Base-by-base conservation (phyloP, 768 basidiomycete genomes). In the Dentipellis sp. region DNA sequence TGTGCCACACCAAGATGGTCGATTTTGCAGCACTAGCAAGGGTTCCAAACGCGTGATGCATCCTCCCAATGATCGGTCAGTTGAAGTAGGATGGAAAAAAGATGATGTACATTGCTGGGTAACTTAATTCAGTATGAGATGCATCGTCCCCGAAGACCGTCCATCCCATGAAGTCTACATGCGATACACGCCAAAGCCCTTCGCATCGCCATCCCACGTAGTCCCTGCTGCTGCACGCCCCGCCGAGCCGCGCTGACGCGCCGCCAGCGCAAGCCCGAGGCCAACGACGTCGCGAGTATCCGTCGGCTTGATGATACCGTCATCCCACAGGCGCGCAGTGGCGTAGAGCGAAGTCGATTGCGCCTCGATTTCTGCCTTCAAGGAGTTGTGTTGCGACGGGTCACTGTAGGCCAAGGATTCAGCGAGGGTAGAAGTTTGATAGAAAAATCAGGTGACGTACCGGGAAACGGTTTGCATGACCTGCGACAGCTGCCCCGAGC, bases 301-400 rank as follows among this genome's bases (percentile, higher is more conserved):
- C 9, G 81, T 81, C 4, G 94, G 94, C 61, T 79, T 81, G 69
- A 97, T 92, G 56, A 97, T 88, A 2, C 91, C 91, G 62, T 94
- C 91, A 64, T 94, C 93, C 93, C 91, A 97, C 55, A 97, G 71
- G n/a, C 91, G 82, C 10, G 94, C 94, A 0, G 88, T 89, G 2
- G 91, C 91, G 60, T 93, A 97, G 16, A 88, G 66, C 4, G 93
- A 89, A 1, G 84, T 86, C 12, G 92, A 93, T 67, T 97, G 92
- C 22, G 78, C 72, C 69, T 97, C 94, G 52, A 97, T 97, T 64
- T 91, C 87, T 14, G 78, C 74, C 70, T 87, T 85, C 51, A 94
- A 71, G 8, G 81, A 78, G 3, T 78, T 70, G 66, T 93, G 91
- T 62, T 90, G 90, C 1, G 79, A 70, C 3, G 91, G 89, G 62